phyloP scores from a whole-genome alignment of 371 early-diverging fungal genomes.

The Circinella umbellata region DNA sequence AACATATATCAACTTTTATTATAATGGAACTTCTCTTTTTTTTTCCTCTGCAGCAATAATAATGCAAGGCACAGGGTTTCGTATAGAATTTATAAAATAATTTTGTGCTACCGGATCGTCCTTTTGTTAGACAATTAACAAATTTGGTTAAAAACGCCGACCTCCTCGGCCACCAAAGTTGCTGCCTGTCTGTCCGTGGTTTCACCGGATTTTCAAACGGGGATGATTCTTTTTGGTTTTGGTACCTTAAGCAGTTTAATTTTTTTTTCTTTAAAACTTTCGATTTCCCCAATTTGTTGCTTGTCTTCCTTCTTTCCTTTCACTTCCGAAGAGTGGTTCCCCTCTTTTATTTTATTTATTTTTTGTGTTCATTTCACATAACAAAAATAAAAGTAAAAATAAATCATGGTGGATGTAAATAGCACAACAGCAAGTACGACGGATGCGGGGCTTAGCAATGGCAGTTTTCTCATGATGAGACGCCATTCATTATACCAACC shows the following conservation, averaged over 20 bases:
- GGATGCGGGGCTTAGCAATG: slow-evolving; percentile 6
- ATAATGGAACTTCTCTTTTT: no score
- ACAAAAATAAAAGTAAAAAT: background rate
- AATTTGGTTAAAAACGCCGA: background rate
- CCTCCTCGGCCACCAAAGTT: background rate
- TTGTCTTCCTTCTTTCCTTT: background rate
- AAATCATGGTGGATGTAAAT: slow-evolving; percentile 12
- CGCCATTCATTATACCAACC: slow-evolving; percentile 15
- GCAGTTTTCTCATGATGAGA: slow-evolving; percentile 7
- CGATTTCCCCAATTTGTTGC: background rate
- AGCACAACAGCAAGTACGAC: background rate
- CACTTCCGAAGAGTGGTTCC: no score
- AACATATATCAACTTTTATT: no score
- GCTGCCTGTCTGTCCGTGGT: slow-evolving; percentile 6
- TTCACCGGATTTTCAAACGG: slow-evolving; percentile 8
- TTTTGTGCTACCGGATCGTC: background rate
- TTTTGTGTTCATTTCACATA: background rate
- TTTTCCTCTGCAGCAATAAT: background rate
- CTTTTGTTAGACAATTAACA: no score
- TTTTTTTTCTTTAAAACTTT: background rate
- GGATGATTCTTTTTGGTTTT: background rate
- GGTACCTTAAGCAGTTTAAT: background rate
- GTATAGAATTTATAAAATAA: background rate
- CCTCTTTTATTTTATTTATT: background rate
- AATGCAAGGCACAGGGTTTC: slow-evolving; percentile 2